Evolutionary conservation across 768 basidiomycete species (phyloP).

Genomic region (Boletus tomentosulus): DNA sequence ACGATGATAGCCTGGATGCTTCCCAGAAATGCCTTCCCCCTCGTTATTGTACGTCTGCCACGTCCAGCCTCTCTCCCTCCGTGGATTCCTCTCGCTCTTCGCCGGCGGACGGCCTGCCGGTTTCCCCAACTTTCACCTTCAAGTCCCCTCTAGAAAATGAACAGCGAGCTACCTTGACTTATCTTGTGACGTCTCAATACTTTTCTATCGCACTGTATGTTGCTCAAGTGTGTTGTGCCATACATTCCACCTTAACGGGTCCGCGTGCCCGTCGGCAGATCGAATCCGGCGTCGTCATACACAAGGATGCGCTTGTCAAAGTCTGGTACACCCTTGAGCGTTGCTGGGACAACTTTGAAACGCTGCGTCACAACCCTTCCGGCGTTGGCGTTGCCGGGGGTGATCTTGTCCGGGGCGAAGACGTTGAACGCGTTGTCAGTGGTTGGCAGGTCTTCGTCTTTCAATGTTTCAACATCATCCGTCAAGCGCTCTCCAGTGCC

Average conservation of each 20-base stretch:
- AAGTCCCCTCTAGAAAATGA: slow-evolving; percentile 21
- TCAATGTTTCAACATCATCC: slow-evolving; percentile 86
- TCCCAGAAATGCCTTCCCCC: slow-evolving; percentile 65
- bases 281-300: slow-evolving; percentile 49
- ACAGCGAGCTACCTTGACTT: slow-evolving; percentile 39
- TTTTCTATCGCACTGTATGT: slow-evolving; percentile 72
- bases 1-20: slow-evolving; percentile 69
- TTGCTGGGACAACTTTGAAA: slow-evolving; percentile 83
- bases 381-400: slow-evolving; percentile 38
- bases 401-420: slow-evolving; percentile 41
- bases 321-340: slow-evolving; percentile 83
- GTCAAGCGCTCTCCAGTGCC: slow-evolving; percentile 55
- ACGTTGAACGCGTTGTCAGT: slow-evolving; percentile 65
- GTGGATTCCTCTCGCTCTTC: slow-evolving; percentile 33
- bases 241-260: slow-evolving; percentile 78
- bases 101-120: slow-evolving; percentile 23
- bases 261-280: slow-evolving; percentile 60
- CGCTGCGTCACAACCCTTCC: slow-evolving; percentile 44
- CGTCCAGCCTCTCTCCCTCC: slow-evolving; percentile 32
- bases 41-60: slow-evolving; percentile 29
- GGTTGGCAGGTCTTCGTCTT: slow-evolving; percentile 94
- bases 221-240: slow-evolving; percentile 68
- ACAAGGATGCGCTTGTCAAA: slow-evolving; percentile 61
- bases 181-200: slow-evolving; percentile 52
- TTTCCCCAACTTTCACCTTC: slow-evolving; percentile 23